A percentile compares a stretch with the other conserved stretches of the same genome.
phyloP scores from a whole-genome alignment of 139 green algal species.

The Closterium sp. region DNA sequence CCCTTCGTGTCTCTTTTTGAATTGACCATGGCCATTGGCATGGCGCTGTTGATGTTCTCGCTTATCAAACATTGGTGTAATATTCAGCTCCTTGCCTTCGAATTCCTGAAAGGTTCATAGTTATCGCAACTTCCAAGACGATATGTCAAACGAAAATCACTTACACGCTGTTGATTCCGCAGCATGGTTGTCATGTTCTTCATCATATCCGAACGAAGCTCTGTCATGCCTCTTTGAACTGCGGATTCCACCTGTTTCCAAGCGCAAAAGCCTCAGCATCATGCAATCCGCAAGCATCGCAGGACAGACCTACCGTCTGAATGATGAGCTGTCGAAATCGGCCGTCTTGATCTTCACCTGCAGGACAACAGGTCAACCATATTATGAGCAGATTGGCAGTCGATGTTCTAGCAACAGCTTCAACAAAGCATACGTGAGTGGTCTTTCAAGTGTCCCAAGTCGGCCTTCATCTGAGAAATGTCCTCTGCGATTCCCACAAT shows the following conservation, averaged over 20 bases:
- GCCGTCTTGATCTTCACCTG: background rate
- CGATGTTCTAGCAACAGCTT: background rate
- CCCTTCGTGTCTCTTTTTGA: background rate
- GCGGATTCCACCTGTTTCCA: background rate
- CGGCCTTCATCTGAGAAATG: background rate
- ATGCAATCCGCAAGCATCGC: background rate
- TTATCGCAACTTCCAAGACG: background rate
- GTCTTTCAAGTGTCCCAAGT: background rate
- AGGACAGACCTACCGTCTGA: background rate
- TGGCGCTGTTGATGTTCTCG: background rate
- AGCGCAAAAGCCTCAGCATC: background rate
- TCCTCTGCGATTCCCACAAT: background rate
- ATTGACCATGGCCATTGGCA: background rate
- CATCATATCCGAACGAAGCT: background rate
- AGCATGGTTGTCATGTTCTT: background rate
- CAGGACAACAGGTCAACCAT: background rate
- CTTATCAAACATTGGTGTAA: background rate
- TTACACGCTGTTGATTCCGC: background rate
- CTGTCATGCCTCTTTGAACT: background rate
- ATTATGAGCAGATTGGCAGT: background rate
- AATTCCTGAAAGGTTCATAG: too few species aligned
- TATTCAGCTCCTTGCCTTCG: background rate
- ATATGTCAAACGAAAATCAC: background rate
- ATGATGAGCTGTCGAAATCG: background rate
- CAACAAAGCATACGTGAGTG: background rate